These are phyloP conservation scores for Colletotrichum sp. DNA, from an alignment of 2,329 filamentous ascomycete genomes.

Conservation along the genomic window DNA sequence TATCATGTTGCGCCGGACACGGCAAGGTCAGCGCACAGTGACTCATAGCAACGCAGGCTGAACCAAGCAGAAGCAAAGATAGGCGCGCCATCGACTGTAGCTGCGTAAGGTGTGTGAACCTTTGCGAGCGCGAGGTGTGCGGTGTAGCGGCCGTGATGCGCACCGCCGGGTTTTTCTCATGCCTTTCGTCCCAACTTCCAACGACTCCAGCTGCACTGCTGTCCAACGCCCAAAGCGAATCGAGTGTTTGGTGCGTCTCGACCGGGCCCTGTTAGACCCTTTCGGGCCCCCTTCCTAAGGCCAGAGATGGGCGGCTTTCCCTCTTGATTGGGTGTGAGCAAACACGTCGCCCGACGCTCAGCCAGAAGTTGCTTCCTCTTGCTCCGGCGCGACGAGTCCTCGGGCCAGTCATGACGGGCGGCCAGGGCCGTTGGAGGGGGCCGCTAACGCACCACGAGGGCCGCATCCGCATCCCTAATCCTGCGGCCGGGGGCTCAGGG, in stretches of 20 bases:
- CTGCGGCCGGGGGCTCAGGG: conserved; percentile 1
- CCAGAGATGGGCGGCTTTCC: not conserved
- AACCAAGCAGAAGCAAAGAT: not conserved
- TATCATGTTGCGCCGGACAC: not conserved
- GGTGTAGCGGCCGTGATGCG: not conserved
- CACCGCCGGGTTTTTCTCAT: not conserved
- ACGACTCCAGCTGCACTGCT: conserved; percentile 21
- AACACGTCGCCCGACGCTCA: conserved; percentile 13
- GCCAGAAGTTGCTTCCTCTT: not conserved
- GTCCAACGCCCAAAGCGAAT: conserved; percentile 23
- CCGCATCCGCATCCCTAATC: conserved; percentile 19
- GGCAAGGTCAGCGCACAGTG: conserved; percentile 10
- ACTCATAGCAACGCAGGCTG: conserved; percentile 1
- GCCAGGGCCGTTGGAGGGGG: conserved; percentile 13
- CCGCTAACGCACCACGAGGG: conserved; percentile 17
- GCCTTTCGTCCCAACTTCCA: conserved; percentile 18
- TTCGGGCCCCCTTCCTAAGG: conserved; percentile 19
- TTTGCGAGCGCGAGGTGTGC: not conserved
- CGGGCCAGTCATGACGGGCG: conserved; percentile 2
- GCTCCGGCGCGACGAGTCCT: not conserved
- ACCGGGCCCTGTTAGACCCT: conserved; percentile 28
- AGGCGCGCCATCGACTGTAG: not conserved
- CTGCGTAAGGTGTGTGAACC: not conserved
- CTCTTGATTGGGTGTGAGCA: conserved; percentile 6
- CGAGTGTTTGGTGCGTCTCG: conserved; percentile 31